phyloP scores from a whole-genome alignment of 768 basidiomycete species.

The Termitomyces eurrhizus region DNA sequence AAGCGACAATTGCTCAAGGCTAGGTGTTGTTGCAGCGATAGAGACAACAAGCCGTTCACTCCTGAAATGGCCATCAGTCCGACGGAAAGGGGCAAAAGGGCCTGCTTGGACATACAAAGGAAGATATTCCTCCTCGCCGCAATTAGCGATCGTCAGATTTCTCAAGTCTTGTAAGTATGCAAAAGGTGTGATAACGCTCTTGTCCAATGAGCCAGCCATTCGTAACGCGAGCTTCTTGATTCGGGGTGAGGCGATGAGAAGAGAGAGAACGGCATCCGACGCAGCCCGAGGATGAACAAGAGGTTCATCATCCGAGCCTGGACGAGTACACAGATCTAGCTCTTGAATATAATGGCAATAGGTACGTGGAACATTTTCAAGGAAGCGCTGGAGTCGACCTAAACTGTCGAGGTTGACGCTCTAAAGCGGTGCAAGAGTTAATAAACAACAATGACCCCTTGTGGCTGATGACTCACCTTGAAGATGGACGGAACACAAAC shows the following conservation, averaged over 20 bases:
- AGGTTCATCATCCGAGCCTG: slow-evolving; percentile 11
- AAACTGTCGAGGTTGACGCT: slow-evolving; percentile 45
- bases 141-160: slow-evolving; percentile 45
- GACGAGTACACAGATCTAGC: slow-evolving; percentile 43
- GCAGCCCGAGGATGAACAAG: slow-evolving; percentile 23
- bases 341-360: slow-evolving; percentile 51
- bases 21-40: slow-evolving; percentile 56
- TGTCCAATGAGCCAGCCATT: slow-evolving; percentile 46
- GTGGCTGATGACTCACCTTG: slow-evolving; percentile 35
- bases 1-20: slow-evolving; percentile 52
- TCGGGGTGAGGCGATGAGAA: slow-evolving; percentile 47
- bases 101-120: slow-evolving; percentile 41
- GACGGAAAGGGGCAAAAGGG: slow-evolving; percentile 2
- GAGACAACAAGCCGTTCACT: slow-evolving; percentile 69
- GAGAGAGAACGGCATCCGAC: slow-evolving; percentile 44
- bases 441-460: slow-evolving; percentile 6
- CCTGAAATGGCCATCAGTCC: slow-evolving; percentile 28
- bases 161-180: slow-evolving; percentile 37
- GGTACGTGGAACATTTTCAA: slow-evolving; percentile 49
- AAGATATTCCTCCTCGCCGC: slow-evolving; percentile 31
- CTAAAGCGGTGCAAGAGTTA: slow-evolving; percentile 25
- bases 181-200: slow-evolving; percentile 47
- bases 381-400: slow-evolving; percentile 47
- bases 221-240: slow-evolving; percentile 45
- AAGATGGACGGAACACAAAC: slow-evolving; percentile 58